Conservation (phyloP, 192 early-diverging fungal genomes). For the Backusella liffmaniae region DNA sequence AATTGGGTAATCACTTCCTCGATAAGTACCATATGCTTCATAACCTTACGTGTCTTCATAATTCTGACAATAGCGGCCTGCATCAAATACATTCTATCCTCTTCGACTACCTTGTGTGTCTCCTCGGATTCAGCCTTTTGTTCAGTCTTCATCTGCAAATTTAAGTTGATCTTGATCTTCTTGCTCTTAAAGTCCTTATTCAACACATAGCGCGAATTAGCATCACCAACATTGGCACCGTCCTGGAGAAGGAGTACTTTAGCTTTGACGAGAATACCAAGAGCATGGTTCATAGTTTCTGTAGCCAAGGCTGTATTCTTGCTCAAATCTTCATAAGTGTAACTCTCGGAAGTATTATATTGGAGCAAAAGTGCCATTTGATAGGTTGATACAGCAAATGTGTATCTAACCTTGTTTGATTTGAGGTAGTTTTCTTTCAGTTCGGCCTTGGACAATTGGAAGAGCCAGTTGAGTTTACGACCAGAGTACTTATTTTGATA, state of each 20-base stretch:
- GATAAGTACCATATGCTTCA: slow-evolving; percentile 83
- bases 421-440: slow-evolving; percentile 86
- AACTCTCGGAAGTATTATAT: slow-evolving; percentile 79
- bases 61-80: slow-evolving; percentile 99
- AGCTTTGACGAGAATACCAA: slow-evolving; percentile 84
- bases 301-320: slow-evolving; percentile 68
- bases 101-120: slow-evolving; percentile 88
- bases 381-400: slow-evolving; percentile 79
- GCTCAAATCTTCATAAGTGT: slow-evolving; percentile 74
- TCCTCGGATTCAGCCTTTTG: slow-evolving; percentile 89
- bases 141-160: slow-evolving; percentile 81
- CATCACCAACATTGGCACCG: slow-evolving; percentile 55
- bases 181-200: slow-evolving; percentile 86
- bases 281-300: slow-evolving; percentile 63
- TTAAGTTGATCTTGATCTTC: slow-evolving; percentile 87
- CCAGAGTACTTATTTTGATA: slow-evolving; percentile 88
- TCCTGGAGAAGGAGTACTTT: slow-evolving; percentile 66
- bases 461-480: slow-evolving; percentile 93
- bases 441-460: slow-evolving; percentile 91
- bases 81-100: slow-evolving; percentile 90
- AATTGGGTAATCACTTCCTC: slow-evolving; percentile 89
- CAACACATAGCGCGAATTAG: slow-evolving; percentile 61
- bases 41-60: slow-evolving; percentile 96
- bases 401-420: slow-evolving; percentile 69
- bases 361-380: slow-evolving; percentile 93